Conservation (phyloP, 257 asterid species). For the Nicotiana benthamiana region DNA sequence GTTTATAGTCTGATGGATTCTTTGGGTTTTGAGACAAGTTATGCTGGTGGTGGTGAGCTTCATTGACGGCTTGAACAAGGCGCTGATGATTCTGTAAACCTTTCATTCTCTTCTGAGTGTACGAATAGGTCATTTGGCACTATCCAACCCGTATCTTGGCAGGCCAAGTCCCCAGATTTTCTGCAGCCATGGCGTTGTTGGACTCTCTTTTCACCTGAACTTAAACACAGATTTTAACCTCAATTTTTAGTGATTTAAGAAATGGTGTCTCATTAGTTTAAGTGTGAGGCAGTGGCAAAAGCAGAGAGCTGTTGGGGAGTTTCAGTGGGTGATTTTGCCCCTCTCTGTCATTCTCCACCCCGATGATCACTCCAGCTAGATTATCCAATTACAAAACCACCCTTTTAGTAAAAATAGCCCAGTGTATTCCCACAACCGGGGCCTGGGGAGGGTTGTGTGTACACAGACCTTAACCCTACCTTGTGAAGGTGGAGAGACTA, state of each 20-base stretch:
- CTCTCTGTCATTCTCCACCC: slow-evolving; percentile 8
- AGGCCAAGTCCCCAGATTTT: slow-evolving; percentile 1
- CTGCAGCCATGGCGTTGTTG: slow-evolving; percentile 13
- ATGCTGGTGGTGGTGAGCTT: not conserved
- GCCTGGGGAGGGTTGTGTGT: too few species aligned
- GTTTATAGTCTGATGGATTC: not conserved
- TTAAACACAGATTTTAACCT: too few species aligned
- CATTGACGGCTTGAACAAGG: not conserved
- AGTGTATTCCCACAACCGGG: too few species aligned
- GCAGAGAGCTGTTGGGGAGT: slow-evolving; percentile 9
- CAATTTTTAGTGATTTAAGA: too few species aligned
- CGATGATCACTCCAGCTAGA: slow-evolving; percentile 12
- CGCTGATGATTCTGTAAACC: not conserved
- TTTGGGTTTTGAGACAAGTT: not conserved
- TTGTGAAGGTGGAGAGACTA: too few species aligned
- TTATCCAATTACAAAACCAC: not conserved
- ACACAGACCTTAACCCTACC: too few species aligned
- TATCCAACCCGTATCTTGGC: slow-evolving; percentile 22
- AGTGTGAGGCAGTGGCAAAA: slow-evolving; percentile 13
- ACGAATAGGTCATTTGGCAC: not conserved
- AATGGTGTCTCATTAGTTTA: slow-evolving; percentile 7
- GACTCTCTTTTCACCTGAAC: not conserved
- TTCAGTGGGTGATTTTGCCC: slow-evolving; percentile 37
- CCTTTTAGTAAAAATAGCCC: not conserved
- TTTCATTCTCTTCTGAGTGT: not conserved